A percentile compares a stretch with the other conserved stretches of the same genome.
These are phyloP conservation scores for Lipomyces sp. DNA, from an alignment of 805 yeast species.

Conservation along the genomic window DNA sequence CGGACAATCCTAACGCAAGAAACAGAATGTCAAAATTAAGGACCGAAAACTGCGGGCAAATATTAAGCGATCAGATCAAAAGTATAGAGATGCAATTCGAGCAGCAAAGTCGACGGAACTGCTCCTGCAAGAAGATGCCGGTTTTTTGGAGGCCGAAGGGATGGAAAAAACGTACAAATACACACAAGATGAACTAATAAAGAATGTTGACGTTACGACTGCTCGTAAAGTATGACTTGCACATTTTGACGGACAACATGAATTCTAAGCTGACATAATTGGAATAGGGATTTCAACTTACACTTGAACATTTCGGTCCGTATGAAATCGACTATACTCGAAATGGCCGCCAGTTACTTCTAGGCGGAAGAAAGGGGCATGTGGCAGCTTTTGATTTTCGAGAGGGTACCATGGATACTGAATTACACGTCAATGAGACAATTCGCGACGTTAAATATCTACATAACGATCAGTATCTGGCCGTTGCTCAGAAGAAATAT, in stretches of 20 bases:
- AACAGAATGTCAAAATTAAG: conserved; percentile 44
- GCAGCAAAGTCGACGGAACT: conserved; percentile 88
- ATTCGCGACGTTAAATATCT: conserved; percentile 87
- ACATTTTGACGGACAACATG: conserved; percentile 34
- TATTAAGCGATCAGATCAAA: conserved; percentile 68
- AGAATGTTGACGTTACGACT: conserved; percentile 77
- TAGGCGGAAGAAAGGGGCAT: conserved; percentile 93
- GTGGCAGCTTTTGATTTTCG: conserved; percentile 97
- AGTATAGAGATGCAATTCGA: conserved; percentile 75
- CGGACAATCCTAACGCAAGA: neutral
- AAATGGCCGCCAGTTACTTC: conserved; percentile 81
- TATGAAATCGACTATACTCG: conserved; percentile 79
- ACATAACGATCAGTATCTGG: conserved; percentile 91
- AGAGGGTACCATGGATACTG: conserved; percentile 78
- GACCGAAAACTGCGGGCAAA: conserved; percentile 69
- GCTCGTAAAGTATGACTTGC: conserved; percentile 57
- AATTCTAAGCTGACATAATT: neutral
- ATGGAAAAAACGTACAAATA: conserved; percentile 92
- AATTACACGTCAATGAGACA: conserved; percentile 84
- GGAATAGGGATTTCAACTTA: conserved; percentile 60
- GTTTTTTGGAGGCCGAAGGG: conserved; percentile 90
- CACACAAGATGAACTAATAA: conserved; percentile 75
- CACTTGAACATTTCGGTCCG: conserved; percentile 82
- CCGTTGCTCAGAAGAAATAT: conserved; percentile 95
- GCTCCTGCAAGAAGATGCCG: conserved; percentile 80